Evolutionary conservation across 495 filamentous ascomycete genomes (phyloP), one percentile per base, ranked within the genome.

Genomic region (Mycothermus thermophilus): DNA sequence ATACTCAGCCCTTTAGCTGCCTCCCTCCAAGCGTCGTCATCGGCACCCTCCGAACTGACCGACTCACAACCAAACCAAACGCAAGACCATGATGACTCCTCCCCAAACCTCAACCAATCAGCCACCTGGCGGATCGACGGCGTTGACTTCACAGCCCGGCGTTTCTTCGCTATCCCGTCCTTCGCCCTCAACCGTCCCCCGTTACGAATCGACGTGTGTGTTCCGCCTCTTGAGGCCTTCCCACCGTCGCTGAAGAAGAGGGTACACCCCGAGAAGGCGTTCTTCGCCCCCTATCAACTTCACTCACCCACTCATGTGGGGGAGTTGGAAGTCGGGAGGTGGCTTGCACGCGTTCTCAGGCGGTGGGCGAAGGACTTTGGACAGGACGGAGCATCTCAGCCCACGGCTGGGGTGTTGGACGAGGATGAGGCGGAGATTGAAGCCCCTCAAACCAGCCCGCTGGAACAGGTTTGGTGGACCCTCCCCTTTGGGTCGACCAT

Each of bases 161-260:
- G 57, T 25, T 52, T 59, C 40, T 57, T 59, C 31, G 53, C 51
- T 17, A 25, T 54, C 0, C 60, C 60, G 10, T 19, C 43, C 25
- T 60, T 61, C 33, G 48, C 55, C 9, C 9, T 44, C 12, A 36
- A 39, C 24, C 33, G 36, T 14, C 55, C 58, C 12, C 60, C 60
- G 10, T 41, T 59, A 17, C 52, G 59, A 10, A 57, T 63, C 41
- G 60, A 61, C 37, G 46, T 61, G 16, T 58, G 53, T 40, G 35
- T 63, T 21, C 57, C 60, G 9, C 40, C 47, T 6, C 10, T 35
- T 3, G 57, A 63, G 31, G 38, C 45, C 6, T 59, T 54, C n/a
- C 43, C 52, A 2, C 11, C 16, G 5, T 13, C 23, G 8, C 46
- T 59, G 26, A 40, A 50, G 22, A 43, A 38, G n/a, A 40, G 48